A percentile compares a stretch with the other conserved stretches of the same genome.
These are phyloP conservation scores for Naganishia kalamii DNA, from an alignment of 768 basidiomycete genomes.

Conservation along the genomic window DNA sequence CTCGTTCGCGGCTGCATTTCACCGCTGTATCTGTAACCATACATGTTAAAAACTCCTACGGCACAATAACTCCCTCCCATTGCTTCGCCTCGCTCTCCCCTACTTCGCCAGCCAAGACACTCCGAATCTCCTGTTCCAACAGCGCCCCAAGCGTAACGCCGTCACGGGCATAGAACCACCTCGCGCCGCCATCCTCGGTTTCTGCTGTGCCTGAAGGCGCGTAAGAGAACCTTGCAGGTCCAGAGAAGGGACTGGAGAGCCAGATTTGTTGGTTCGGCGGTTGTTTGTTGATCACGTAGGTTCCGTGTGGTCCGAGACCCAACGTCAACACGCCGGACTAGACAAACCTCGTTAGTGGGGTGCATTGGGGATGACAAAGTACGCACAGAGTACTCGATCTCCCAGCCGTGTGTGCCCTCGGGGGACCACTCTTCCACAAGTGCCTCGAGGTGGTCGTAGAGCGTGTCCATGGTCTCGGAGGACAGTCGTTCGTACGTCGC, in stretches of 20 bases:
- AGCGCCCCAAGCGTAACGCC: conserved; percentile 31
- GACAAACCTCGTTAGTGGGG: not conserved
- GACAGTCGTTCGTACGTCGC: conserved; percentile 38
- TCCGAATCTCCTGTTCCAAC: conserved; percentile 36
- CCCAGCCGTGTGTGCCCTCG: conserved; percentile 35
- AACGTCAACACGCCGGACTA: conserved; percentile 45
- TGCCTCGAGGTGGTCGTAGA: conserved; percentile 40
- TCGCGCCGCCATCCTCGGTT: conserved; percentile 7
- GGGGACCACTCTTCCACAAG: conserved; percentile 36
- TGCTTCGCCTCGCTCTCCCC: conserved; percentile 22
- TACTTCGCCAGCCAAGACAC: conserved; percentile 28
- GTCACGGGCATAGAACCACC: conserved; percentile 38
- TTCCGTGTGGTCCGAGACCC: conserved; percentile 41
- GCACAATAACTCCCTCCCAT: conserved; percentile 32
- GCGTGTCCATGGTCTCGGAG: conserved; percentile 38
- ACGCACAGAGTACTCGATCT: conserved; percentile 43
- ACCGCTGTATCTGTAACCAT: too few species aligned
- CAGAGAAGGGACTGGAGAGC: conserved; percentile 42
- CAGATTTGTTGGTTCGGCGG: conserved; percentile 47
- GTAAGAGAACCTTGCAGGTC: conserved; percentile 41
- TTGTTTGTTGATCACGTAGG: conserved; percentile 47
- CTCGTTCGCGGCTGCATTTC: too few species aligned
- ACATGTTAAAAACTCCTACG: conserved; percentile 9
- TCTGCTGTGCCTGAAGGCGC: not conserved
- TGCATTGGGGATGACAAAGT: not conserved